These are phyloP conservation scores for Udeniomyces megalosporus DNA, from an alignment of 768 basidiomycete genomes.

Conservation along the genomic window DNA sequence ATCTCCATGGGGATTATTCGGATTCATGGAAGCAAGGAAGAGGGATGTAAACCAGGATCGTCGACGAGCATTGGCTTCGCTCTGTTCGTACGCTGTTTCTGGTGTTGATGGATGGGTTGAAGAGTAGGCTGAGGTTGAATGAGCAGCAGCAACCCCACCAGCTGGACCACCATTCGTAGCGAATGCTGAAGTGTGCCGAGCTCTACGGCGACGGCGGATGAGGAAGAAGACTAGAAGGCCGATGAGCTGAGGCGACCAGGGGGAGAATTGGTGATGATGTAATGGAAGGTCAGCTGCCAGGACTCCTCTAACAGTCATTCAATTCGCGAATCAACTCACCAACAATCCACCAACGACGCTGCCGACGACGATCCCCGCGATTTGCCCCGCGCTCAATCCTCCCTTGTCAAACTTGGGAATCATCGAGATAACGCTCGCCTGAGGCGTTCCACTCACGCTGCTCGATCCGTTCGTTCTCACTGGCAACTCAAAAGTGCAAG, in stretches of 20 bases:
- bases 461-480: not conserved
- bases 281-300: no score
- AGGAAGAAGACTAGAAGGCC: constrained; percentile 19
- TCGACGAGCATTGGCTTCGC: constrained; percentile 14
- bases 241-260: no score
- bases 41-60: constrained; percentile 17
- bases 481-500: not conserved
- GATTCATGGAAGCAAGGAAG: not conserved
- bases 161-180: not conserved
- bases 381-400: constrained; percentile 20
- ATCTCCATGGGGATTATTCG: constrained; percentile 11
- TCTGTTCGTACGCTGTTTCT: not conserved
- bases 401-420: not conserved
- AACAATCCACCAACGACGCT: constrained; percentile 25
- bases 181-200: not conserved
- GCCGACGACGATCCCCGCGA: constrained; percentile 26
- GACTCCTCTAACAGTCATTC: no score
- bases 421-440: not conserved
- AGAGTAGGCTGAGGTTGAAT: no score
- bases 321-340: no score
- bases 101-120: no score
- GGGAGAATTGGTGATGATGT: no score
- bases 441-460: no score
- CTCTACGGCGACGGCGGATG: constrained; percentile 16
- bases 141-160: no score